These are phyloP conservation scores for Scalesia atractyloides DNA, from an alignment of 129 eudicot species.

Conservation along the genomic window DNA sequence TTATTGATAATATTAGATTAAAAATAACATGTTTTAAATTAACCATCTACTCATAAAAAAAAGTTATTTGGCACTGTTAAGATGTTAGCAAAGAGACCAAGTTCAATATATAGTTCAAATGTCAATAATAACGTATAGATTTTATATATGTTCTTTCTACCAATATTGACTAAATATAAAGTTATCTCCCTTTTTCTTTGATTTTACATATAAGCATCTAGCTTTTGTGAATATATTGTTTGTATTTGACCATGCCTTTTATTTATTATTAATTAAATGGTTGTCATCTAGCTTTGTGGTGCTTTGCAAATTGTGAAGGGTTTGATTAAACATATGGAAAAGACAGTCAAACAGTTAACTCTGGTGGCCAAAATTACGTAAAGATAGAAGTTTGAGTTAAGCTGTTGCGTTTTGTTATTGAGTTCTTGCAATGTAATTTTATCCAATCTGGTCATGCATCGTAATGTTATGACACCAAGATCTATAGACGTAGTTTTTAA, in stretches of 20 bases:
- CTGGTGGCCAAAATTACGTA: neutral
- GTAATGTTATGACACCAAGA: too few relatives aligned
- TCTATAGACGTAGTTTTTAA: too few relatives aligned
- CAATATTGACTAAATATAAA: neutral
- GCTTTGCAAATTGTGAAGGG: neutral
- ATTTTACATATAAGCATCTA: neutral
- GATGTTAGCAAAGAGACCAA: too few relatives aligned
- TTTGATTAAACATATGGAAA: neutral
- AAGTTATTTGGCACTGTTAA: too few relatives aligned
- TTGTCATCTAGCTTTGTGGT: neutral
- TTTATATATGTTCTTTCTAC: neutral
- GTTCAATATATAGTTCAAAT: too few relatives aligned
- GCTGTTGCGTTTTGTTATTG: too few relatives aligned
- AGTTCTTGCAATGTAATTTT: too few relatives aligned
- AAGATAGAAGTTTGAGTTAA: neutral
- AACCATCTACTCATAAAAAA: neutral
- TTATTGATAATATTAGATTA: neutral
- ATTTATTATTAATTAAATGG: neutral
- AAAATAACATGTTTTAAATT: neutral
- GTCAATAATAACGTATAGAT: neutral
- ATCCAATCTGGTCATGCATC: too few relatives aligned
- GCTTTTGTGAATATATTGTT: neutral
- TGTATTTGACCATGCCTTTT: neutral
- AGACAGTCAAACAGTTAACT: conserved; percentile 3
- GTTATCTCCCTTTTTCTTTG: neutral